Evolutionary conservation across 768 basidiomycete genomes (phyloP).

Genomic region (Strobilomyces dryophilus): DNA sequence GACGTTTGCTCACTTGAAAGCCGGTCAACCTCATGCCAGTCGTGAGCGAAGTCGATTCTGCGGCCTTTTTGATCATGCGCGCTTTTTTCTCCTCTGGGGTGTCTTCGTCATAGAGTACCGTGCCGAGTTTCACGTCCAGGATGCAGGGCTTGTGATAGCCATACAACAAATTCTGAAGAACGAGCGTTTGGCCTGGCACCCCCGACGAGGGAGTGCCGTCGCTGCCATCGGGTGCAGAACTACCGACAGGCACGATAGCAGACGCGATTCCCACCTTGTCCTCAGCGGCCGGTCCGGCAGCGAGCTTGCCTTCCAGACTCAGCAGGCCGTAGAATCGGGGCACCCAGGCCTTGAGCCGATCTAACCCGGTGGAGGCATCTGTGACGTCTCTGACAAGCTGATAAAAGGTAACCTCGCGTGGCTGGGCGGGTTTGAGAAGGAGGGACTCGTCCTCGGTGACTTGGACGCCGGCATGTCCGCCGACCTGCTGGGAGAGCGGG

Average conservation of each 20-base stretch:
- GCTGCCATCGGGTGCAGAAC: constrained; percentile 20
- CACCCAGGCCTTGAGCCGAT: constrained; percentile 49
- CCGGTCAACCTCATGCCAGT: constrained; percentile 85
- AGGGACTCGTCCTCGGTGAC: constrained; percentile 69
- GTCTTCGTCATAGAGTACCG: constrained; percentile 71
- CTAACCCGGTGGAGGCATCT: constrained; percentile 16
- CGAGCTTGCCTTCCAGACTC: constrained; percentile 53
- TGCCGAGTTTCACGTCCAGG: constrained; percentile 92
- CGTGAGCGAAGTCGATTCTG: constrained; percentile 63
- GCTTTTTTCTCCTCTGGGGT: constrained; percentile 68
- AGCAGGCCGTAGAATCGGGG: constrained; percentile 81
- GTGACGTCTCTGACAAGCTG: constrained; percentile 39
- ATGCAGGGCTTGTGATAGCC: constrained; percentile 79
- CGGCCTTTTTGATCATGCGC: constrained; percentile 72
- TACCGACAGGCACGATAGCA: constrained; percentile 35
- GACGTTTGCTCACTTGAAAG: constrained; percentile 65
- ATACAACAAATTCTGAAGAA: constrained; percentile 79
- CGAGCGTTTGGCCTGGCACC: constrained; percentile 55
- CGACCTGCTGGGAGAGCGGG: constrained; percentile 62
- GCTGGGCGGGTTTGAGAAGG: constrained; percentile 74
- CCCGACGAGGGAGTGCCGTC: background rate
- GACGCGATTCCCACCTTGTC: constrained; percentile 2
- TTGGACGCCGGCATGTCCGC: constrained; percentile 75
- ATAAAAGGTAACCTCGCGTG: constrained; percentile 70
- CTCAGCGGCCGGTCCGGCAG: constrained; percentile 11